Percentiles rank a stretch among this genome's conserved stretches.
Conservation (phyloP, 495 filamentous ascomycete species). For the Mytilinidion resinicola region DNA sequence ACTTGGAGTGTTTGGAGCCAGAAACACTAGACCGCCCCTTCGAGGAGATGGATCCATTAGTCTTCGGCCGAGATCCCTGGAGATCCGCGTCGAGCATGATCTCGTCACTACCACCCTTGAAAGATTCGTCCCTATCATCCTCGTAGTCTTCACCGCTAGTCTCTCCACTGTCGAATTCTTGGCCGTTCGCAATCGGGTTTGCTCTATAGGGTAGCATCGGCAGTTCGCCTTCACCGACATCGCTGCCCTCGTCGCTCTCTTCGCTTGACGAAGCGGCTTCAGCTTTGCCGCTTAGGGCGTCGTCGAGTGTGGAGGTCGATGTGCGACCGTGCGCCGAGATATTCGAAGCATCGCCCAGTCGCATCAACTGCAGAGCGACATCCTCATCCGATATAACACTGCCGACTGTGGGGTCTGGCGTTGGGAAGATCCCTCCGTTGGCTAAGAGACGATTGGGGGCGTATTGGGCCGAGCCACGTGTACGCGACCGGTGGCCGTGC, state of each 20-base stretch:
- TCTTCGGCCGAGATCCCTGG: conserved; percentile 34
- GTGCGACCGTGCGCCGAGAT: conserved; percentile 75
- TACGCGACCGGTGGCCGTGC: conserved; percentile 60
- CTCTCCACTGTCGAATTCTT: conserved; percentile 62
- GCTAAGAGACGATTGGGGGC: conserved; percentile 36
- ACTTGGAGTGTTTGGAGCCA: conserved; percentile 21
- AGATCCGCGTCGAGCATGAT: conserved; percentile 23
- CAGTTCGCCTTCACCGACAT: conserved; percentile 51
- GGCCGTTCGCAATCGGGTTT: conserved; percentile 55
- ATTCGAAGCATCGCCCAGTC: conserved; percentile 84
- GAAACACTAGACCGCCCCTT: conserved; percentile 20
- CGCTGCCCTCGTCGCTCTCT: conserved; percentile 62
- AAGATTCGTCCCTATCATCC: conserved; percentile 53
- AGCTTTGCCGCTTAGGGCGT: conserved; percentile 81
- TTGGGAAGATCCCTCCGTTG: conserved; percentile 63
- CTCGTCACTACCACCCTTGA: conserved; percentile 50
- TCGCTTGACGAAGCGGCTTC: conserved; percentile 83
- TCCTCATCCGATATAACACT: conserved; percentile 88
- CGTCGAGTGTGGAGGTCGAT: conserved; percentile 88
- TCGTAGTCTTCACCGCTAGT: conserved; percentile 62
- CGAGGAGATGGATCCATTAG: conserved; percentile 14
- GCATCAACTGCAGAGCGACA: conserved; percentile 92
- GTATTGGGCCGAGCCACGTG: conserved; percentile 49
- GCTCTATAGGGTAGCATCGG: conserved; percentile 50
- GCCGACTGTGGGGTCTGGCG: conserved; percentile 87